Evolutionary conservation across 352 stramenopile species (phyloP).

Genomic region (Phytophthora pistaciae): DNA sequence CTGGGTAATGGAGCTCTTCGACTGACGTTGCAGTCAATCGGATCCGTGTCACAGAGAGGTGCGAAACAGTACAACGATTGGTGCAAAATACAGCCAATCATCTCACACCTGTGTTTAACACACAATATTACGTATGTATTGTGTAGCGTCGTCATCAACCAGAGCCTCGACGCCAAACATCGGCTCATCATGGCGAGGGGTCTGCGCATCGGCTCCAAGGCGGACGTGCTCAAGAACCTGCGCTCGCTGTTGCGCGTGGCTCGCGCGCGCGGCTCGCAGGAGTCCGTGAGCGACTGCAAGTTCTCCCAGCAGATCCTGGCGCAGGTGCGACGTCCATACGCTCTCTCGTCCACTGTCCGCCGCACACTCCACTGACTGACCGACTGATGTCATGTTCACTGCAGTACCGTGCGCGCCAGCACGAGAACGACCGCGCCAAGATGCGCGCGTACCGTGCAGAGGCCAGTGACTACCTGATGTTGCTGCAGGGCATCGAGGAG

Average conservation of each 20-base stretch:
- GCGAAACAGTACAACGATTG: constrained; percentile 1
- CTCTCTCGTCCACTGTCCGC: constrained; percentile 1
- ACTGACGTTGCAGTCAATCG: constrained; percentile 13
- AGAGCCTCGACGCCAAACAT: constrained; percentile 19
- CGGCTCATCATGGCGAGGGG: constrained; percentile 62
- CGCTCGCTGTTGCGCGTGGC: constrained; percentile 76
- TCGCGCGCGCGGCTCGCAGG: constrained; percentile 61
- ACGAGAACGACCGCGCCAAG: constrained; percentile 76
- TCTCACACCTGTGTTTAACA: neutral
- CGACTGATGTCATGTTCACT: constrained; percentile 7
- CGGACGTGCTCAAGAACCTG: constrained; percentile 82
- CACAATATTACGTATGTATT: constrained; percentile 10
- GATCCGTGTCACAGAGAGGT: constrained; percentile 8
- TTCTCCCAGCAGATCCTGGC: constrained; percentile 81
- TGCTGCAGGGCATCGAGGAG: constrained; percentile 76
- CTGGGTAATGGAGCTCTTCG: constrained; percentile 6
- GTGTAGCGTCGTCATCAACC: constrained; percentile 11
- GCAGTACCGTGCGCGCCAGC: constrained; percentile 77
- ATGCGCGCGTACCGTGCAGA: constrained; percentile 80
- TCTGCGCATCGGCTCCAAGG: constrained; percentile 84
- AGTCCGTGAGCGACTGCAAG: constrained; percentile 59
- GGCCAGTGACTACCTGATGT: constrained; percentile 74
- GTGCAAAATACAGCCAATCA: constrained; percentile 11
- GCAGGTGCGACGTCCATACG: constrained; percentile 46
- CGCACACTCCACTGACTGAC: constrained; percentile 3